Evolutionary conservation across 2,329 filamentous ascomycete species (phyloP).

Genomic region (Penicillium frequentans): DNA sequence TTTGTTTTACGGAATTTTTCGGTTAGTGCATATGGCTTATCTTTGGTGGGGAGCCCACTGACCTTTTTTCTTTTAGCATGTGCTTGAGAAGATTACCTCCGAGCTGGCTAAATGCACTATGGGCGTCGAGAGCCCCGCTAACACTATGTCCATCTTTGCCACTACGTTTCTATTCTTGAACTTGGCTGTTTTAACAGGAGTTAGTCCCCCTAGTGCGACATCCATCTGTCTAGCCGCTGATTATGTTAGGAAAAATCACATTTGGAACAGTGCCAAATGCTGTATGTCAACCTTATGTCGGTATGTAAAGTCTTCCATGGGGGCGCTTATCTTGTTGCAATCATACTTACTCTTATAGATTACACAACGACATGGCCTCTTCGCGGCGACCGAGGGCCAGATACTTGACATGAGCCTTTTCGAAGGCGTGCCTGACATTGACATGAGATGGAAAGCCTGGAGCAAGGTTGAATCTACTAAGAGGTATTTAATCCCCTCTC

Average conservation of each 20-base stretch:
- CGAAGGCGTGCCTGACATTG: conserved; percentile 44
- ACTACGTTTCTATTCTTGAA: conserved; percentile 51
- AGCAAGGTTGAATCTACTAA: conserved; percentile 54
- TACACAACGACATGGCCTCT: conserved; percentile 52
- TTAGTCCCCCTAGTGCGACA: conserved; percentile 11
- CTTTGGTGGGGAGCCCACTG: conserved; percentile 3
- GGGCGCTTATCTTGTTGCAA: background rate
- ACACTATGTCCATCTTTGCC: conserved; percentile 49
- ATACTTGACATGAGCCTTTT: conserved; percentile 43
- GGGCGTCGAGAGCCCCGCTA: conserved; percentile 39
- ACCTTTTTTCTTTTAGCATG: conserved; percentile 15
- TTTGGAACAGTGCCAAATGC: conserved; percentile 51
- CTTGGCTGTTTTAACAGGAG: conserved; percentile 50
- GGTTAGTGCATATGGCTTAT: conserved; percentile 17
- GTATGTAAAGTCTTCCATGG: conserved; percentile 18
- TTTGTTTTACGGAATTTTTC: conserved; percentile 52
- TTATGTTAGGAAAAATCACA: conserved; percentile 39
- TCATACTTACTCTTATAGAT: conserved; percentile 26
- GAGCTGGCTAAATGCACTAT: conserved; percentile 47
- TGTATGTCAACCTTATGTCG: conserved; percentile 53
- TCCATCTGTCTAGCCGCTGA: background rate
- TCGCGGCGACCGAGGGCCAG: conserved; percentile 49
- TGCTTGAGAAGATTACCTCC: conserved; percentile 41
- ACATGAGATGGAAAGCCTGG: conserved; percentile 54
- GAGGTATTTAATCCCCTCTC: conserved; percentile 28